Conservation (phyloP, 768 basidiomycete species). For the Asterophora lycoperdoides region DNA sequence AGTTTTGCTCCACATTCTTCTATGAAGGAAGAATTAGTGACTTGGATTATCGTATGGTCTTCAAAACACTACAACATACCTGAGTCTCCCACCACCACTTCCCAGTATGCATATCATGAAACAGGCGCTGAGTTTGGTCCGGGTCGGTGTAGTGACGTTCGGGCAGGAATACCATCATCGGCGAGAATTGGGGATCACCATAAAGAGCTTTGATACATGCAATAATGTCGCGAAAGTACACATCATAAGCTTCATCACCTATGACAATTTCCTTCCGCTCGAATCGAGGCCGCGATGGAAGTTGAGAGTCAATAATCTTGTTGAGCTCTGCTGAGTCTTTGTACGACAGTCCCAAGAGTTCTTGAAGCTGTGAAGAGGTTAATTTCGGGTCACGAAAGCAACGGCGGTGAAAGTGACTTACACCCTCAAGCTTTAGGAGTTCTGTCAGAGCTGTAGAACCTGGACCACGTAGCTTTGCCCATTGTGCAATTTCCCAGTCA, state of each 20-base stretch:
- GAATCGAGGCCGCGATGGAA: conserved; percentile 25
- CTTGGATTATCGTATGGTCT: no score
- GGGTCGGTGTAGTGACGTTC: conserved; percentile 34
- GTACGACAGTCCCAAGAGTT: conserved; percentile 21
- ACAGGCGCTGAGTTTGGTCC: conserved; percentile 23
- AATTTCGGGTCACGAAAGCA: no score
- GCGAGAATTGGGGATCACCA: conserved; percentile 28
- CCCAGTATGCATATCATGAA: conserved; percentile 42
- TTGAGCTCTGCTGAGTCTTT: conserved; percentile 24
- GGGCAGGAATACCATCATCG: conserved; percentile 28
- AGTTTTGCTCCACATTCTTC: conserved; percentile 16
- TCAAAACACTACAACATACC: conserved; percentile 24
- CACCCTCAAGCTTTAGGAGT: conserved; percentile 29
- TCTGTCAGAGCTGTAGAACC: conserved; percentile 33
- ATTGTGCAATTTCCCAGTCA: conserved; percentile 35
- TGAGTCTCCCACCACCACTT: conserved; percentile 52
- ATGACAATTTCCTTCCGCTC: conserved; percentile 21
- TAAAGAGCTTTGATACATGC: conserved; percentile 32
- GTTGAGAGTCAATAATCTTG: conserved; percentile 21
- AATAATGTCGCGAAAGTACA: conserved; percentile 28
- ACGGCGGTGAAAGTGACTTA: not conserved
- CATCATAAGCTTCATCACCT: conserved; percentile 22
- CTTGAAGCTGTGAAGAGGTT: conserved; percentile 15
- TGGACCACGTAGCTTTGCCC: no score
- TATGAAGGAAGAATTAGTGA: not conserved